Base-by-base conservation (phyloP, 2,329 filamentous ascomycete genomes). In the Cercospora sp. region DNA sequence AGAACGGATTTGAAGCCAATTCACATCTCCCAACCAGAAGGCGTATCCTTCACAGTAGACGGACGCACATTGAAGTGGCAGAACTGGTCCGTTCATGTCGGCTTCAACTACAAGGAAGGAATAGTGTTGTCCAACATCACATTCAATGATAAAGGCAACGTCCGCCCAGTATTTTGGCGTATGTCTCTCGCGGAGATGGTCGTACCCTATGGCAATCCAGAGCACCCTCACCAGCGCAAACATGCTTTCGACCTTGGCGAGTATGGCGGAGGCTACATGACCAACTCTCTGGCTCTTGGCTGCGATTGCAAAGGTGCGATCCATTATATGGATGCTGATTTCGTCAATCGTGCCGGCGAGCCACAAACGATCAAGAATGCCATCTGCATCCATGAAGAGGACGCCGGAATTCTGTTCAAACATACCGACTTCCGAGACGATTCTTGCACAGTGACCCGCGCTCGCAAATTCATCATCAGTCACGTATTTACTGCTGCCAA, bases 401-500 rank as follows among this genome's bases (percentile, higher is more conserved):
- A 97, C 72, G 87, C 88, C 1, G 94, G 94, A 5, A 95, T 97
- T 67, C 84, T 97, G 0, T 97, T 96, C 87, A 97, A 97, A 82
- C 78, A 80, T 69, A 93, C 89, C 16, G 94, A 97, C 80, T 97
- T 97, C 86, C 87, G 94, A 42, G 94, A 97, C 76, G 91, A 95
- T 53, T 94, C 91, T 0, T 87, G 89, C 64, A 92, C 95, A 9
- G 91, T 96, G 4, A 97, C 93, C 0, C 89, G 94, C 28, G 93
- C 90, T 1, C 88, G 93, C 64, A 96, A 95, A 78, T 87, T 97
- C 67, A 86, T 97, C 76, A 86, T 97, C 72, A 93, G 93, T 72
- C 93, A 97, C 74, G 91, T 97, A 77, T 97, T 97, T 81, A 97
- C 94, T 0, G 94, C 94, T 0, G 94, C 94, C 28, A 97, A 97